A percentile compares a stretch with the other conserved stretches of the same genome.
phyloP scores from a whole-genome alignment of 2,329 filamentous ascomycete genomes.

The Karstenula rhodostoma region DNA sequence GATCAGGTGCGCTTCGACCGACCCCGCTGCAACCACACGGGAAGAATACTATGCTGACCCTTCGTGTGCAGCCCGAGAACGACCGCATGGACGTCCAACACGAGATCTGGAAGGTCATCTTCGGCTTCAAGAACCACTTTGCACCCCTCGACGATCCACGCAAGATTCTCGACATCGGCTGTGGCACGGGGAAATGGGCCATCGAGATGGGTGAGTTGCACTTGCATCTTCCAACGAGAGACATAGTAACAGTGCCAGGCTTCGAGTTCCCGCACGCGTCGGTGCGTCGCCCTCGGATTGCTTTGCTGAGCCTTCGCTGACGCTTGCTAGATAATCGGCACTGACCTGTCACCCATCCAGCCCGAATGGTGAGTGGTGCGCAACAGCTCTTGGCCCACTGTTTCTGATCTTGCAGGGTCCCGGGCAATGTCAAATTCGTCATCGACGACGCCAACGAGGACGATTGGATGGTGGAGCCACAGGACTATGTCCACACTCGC shows the following conservation, averaged over 20 bases:
- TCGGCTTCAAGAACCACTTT: conserved; percentile 45
- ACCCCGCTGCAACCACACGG: conserved; percentile 9
- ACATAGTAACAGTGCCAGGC: conserved; percentile 37
- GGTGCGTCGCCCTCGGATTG: conserved; percentile 29
- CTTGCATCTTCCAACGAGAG: conserved; percentile 2
- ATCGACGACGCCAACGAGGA: conserved; percentile 71
- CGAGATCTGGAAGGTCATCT: conserved; percentile 48
- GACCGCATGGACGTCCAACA: conserved; percentile 51
- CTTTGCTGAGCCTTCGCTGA: conserved; percentile 23
- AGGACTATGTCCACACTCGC: conserved; percentile 69
- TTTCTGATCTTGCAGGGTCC: conserved; percentile 53
- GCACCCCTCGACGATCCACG: conserved; percentile 50
- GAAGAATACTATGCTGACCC: conserved; percentile 22
- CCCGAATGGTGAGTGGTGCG: conserved; percentile 40
- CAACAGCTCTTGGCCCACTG: neutral
- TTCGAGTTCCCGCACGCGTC: conserved; percentile 43
- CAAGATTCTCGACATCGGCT: conserved; percentile 53
- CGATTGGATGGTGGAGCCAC: conserved; percentile 65
- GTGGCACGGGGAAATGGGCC: conserved; percentile 53
- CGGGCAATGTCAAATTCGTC: conserved; percentile 76
- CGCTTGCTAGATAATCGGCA: conserved; percentile 48
- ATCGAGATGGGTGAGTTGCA: conserved; percentile 51
- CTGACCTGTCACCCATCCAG: conserved; percentile 53
- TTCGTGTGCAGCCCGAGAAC: conserved; percentile 41
- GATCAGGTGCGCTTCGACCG: conserved; percentile 39